Evolutionary conservation across 176 grass and related monocot species (phyloP), one percentile per base, ranked within the genome.

Genomic region (Coix lacrymajobi): DNA sequence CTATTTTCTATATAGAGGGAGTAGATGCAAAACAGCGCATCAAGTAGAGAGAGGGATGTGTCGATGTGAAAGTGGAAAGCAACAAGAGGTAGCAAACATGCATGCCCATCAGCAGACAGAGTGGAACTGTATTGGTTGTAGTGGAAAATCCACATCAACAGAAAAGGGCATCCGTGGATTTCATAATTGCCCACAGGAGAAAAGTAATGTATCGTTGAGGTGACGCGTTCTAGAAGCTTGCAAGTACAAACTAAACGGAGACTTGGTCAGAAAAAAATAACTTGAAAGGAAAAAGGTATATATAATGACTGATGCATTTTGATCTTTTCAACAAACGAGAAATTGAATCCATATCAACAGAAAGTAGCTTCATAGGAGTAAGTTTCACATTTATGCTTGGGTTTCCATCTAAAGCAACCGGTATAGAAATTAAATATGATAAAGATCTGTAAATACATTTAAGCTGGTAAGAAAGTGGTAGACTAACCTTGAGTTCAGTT

Each of bases 61-160:
- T 25, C 77, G 52, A 30, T 22, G 41, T 77, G 64, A 57, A 79
- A 78, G 11, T 73, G 29, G 76, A 66, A 77, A 73, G 58, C 88
- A 82, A 82, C 67, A 46, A 30, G 12, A 82, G 39, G 44, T 25
- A 71, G 72, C 33, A 44, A 90, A 78, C 54, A 66, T 78, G 77
- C 60, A 75, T 67, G 62, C 30, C 26, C 77, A 81, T 29, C 78
- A 71, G 34, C 77, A 5, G 19, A 77, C 44, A 66, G 28, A 66
- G 77, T 73, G 43, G 58, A 46, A 19, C 20, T 85, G 63, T 72
- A 78, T 32, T 87, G 19, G 19, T 20, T 88, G 28, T 81, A 51
- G 49, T 84, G 73, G 78, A 58, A 78, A 91, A 82, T 75, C 38
- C 86, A 79, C 67, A 85, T 82, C 66, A 61, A 77, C 40, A 57